Base-by-base conservation (phyloP, 2,329 filamentous ascomycete genomes). In the Aspergillus arachidicola region DNA sequence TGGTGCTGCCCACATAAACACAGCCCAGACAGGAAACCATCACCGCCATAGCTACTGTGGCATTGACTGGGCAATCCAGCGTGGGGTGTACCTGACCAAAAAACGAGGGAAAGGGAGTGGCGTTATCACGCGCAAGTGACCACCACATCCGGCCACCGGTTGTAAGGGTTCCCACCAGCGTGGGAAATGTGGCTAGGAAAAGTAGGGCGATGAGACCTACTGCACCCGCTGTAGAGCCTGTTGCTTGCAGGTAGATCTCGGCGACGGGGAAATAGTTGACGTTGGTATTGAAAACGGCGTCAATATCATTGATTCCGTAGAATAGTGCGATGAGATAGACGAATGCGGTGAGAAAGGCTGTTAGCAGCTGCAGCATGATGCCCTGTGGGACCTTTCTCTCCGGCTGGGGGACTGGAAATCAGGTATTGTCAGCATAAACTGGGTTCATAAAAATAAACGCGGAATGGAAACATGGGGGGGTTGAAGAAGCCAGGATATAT, bases 1-100 rank as follows among this genome's bases (percentile, higher is more conserved):
- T 89, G 1, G 81, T 84, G 64, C 82, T 87, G 16, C 86, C 89
- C 1, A 91, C 83, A 66, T 90, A 91, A 50, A 91, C 87, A 46
- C 81, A 82, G 0, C 87, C 88, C 0, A 91, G 79, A 3, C 88
- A 72, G 0, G 87, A 87, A 26, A 83, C 83, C 59, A 83, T 75
- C 45, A 77, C 66, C 4, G 80, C 76, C 78, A 83, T 84, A 10
- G 81, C 77, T 1, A 89, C 62, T 0, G 85, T 87, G 0, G 87
- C 84, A 66, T 85, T 84, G 64, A 86, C 82, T 0, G 87, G 87
- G 60, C 83, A 85, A 14, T 82, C 77, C 64, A 80, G 81, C 0
- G 68, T 75, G 0, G 77, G 66, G 72, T 78, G 69, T 68, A 92
- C 81, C 2, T 78, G 71, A 2, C 81, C 79, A 43, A 88, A 76